Evolutionary conservation across 495 filamentous ascomycete genomes (phyloP).

Genomic region (Hypomontagnella monticulosa): DNA sequence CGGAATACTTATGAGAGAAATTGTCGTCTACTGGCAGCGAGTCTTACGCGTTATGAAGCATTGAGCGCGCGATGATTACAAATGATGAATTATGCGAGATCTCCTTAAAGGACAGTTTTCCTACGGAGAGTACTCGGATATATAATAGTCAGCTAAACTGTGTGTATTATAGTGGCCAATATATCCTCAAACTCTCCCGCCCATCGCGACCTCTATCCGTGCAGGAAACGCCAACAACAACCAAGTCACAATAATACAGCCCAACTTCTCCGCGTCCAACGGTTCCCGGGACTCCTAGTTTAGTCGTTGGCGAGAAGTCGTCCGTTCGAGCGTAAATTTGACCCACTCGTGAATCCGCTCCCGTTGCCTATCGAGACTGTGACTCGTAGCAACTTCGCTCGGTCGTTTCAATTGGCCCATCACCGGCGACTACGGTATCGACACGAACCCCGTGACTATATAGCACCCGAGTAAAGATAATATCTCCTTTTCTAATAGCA

Average conservation of each 20-base stretch:
- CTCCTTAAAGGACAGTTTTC: slow-evolving; percentile 14
- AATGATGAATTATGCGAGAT: slow-evolving; percentile 16
- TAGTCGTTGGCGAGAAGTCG: slow-evolving; percentile 18
- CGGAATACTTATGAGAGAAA: not conserved
- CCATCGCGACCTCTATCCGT: not conserved
- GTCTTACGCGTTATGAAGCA: not conserved
- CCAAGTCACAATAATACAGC: not conserved
- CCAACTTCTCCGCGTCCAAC: not conserved
- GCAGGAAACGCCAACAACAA: not conserved
- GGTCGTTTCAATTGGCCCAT: slow-evolving; percentile 67
- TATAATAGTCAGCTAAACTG: not conserved
- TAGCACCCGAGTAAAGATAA: no score
- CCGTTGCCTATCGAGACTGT: slow-evolving; percentile 67
- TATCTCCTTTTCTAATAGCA: no score
- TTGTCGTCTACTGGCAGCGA: not conserved
- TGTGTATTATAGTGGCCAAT: not conserved
- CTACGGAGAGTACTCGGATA: not conserved
- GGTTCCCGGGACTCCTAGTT: no score
- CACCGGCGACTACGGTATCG: slow-evolving; percentile 42
- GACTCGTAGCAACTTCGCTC: slow-evolving; percentile 69
- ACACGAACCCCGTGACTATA: no score
- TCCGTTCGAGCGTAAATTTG: slow-evolving; percentile 56
- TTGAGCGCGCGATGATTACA: not conserved
- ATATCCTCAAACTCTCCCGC: not conserved
- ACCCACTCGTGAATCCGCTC: slow-evolving; percentile 64